These are phyloP conservation scores for Solanum dulcamara DNA, from an alignment of 257 asterid species.

Conservation along the genomic window DNA sequence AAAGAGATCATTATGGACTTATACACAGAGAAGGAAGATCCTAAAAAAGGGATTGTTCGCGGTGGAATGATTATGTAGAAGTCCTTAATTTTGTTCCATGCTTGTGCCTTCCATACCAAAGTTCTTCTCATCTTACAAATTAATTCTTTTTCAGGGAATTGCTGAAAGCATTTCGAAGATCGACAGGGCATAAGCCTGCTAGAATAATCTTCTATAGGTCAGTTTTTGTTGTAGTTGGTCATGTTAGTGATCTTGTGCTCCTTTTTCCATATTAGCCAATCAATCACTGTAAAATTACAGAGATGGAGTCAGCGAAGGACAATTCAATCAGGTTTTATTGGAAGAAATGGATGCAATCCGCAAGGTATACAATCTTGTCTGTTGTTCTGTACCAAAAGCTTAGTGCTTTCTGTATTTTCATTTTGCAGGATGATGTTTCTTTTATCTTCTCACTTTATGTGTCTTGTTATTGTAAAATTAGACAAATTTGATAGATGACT, in stretches of 20 bases:
- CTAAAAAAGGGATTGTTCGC: constrained; percentile 26
- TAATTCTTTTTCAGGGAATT: constrained; percentile 37
- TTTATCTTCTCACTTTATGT: background rate
- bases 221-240: background rate
- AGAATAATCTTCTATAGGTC: constrained; percentile 75
- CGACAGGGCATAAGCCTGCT: constrained; percentile 29
- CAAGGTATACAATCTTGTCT: constrained; percentile 22
- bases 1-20: constrained; percentile 67
- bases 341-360: constrained; percentile 60
- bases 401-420: background rate
- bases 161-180: constrained; percentile 29
- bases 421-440: background rate
- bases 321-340: constrained; percentile 60
- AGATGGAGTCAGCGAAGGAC: constrained; percentile 93
- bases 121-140: background rate
- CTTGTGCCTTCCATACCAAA: background rate
- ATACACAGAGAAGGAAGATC: constrained; percentile 10
- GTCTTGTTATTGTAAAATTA: background rate
- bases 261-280: background rate
- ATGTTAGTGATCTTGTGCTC: background rate
- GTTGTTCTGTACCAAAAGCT: background rate
- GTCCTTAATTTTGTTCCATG: background rate
- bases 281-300: constrained; percentile 18
- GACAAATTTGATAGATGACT: background rate
- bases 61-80: constrained; percentile 66